Base-by-base conservation (phyloP, 129 eudicot species). In the Glebionis coronaria region DNA sequence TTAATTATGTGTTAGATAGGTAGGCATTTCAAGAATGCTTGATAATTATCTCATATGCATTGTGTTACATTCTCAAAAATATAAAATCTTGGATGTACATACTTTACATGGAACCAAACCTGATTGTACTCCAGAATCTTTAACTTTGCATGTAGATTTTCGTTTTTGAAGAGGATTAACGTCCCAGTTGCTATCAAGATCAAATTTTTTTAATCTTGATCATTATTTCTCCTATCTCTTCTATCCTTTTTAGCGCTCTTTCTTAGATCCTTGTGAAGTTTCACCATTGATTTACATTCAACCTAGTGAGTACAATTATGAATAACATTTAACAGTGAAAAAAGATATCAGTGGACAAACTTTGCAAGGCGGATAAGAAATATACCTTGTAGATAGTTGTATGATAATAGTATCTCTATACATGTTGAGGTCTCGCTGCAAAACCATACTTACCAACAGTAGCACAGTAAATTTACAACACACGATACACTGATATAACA, bases 1-100 rank as follows among this genome's bases (percentile, higher is more conserved):
- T 93, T 74, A 93, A 89, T 68, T 93, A 97, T 53, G 95, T 93
- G 78, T 93, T 93, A 93, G 12, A 93, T 93, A 71, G 89, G 95
- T 68, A 93, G 97, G 78, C 99, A 93, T 83, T 89, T 93, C 81
- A 93, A 81, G 69, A n/a, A n/a, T n/a, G n/a, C n/a, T n/a, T n/a
- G n/a, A n/a, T n/a, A n/a, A n/a, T n/a, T n/a, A n/a, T n/a, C 81
- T 93, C 99, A 56, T 81, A 95, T 53, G 95, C 66, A 81, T 65
- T 88, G 31, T 81, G 83, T 93, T 64, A 93, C 99, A 61, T 86
- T 93, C 75, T 93, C 97, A 73, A 89, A 68, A 93, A 93, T 10
- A 72, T 67, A 79, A 89, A 89, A 63, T 93, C 99, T 69, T 84
- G 90, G 73, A 81, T 84, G 73, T 88, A 93, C 76, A 86, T 81